phyloP scores from a whole-genome alignment of 2,329 filamentous ascomycete species.

The Microcyclospora tardicrescens region DNA sequence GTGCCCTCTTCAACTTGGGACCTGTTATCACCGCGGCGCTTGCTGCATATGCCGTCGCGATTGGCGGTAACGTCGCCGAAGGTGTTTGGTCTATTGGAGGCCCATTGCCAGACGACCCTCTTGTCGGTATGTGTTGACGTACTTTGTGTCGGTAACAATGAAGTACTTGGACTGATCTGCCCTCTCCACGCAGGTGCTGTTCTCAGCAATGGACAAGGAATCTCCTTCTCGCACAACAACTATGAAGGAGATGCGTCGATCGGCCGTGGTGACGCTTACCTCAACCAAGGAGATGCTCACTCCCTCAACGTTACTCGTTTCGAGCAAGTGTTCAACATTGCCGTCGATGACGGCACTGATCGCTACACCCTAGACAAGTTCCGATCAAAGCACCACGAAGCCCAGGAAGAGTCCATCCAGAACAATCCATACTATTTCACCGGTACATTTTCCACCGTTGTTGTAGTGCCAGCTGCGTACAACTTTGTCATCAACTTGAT shows the following conservation, averaged over 20 bases:
- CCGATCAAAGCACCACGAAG: slow-evolving; percentile 6
- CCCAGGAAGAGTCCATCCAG: slow-evolving; percentile 14
- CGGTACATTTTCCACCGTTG: slow-evolving; percentile 7
- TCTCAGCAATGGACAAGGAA: slow-evolving; percentile 10
- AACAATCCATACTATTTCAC: slow-evolving; percentile 17
- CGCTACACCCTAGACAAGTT: slow-evolving; percentile 15
- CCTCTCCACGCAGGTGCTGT: background rate
- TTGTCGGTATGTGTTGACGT: slow-evolving; percentile 3
- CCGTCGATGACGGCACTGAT: slow-evolving; percentile 9
- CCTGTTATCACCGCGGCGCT: slow-evolving; percentile 17
- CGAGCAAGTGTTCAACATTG: slow-evolving; percentile 13
- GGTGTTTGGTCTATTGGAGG: slow-evolving; percentile 22
- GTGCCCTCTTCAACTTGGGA: slow-evolving; percentile 15
- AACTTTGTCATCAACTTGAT: slow-evolving; percentile 10
- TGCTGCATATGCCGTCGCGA: slow-evolving; percentile 20
- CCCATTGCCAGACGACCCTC: slow-evolving; percentile 8
- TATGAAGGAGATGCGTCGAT: slow-evolving; percentile 21
- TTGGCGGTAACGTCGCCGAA: slow-evolving; percentile 15
- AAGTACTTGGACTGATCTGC: background rate
- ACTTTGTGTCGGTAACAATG: too few relatives aligned
- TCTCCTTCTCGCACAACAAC: slow-evolving; percentile 20
- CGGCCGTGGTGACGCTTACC: slow-evolving; percentile 13
- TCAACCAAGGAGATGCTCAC: slow-evolving; percentile 17
- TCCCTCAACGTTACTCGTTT: slow-evolving; percentile 14
- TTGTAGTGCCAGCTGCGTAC: slow-evolving; percentile 6